These are phyloP conservation scores for Phialophora expanda DNA, from an alignment of 2,329 filamentous ascomycete genomes.

Conservation along the genomic window DNA sequence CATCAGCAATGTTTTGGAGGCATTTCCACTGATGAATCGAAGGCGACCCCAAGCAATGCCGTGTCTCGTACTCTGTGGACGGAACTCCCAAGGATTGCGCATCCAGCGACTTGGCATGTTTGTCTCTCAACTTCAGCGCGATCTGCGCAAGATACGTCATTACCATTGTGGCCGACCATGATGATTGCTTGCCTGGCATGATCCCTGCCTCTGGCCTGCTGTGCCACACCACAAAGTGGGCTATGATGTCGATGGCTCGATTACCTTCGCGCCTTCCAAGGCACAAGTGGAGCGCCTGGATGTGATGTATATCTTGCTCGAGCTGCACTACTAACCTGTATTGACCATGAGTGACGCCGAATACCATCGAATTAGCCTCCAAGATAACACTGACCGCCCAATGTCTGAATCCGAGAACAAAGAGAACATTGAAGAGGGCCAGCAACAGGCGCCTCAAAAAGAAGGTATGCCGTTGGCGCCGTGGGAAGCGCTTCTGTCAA, in stretches of 20 bases:
- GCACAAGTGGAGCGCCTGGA: not conserved
- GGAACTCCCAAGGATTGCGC: not conserved
- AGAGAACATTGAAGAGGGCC: constrained; percentile 11
- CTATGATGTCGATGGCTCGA: constrained; percentile 15
- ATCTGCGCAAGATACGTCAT: not conserved
- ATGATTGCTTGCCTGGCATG: constrained; percentile 12
- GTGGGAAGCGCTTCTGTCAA: not conserved
- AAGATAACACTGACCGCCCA: constrained; percentile 23
- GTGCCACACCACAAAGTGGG: not conserved
- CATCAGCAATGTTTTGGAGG: too few species aligned
- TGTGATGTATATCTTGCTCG: not conserved
- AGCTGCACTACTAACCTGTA: not conserved
- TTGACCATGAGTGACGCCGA: constrained; percentile 8
- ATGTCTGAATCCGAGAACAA: constrained; percentile 25
- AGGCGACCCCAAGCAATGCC: too few species aligned
- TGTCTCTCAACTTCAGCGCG: not conserved
- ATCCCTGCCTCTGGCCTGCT: constrained; percentile 4
- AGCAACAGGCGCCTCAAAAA: constrained; percentile 5
- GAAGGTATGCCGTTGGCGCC: not conserved
- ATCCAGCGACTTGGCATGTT: constrained; percentile 5
- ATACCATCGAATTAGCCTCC: constrained; percentile 13
- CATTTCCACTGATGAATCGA: too few species aligned
- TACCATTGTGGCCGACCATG: not conserved
- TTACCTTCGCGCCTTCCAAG: not conserved
- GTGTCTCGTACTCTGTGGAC: too few species aligned